phyloP scores from a whole-genome alignment of 192 early-diverging fungal species.

The Entophlyctis helioformis region DNA sequence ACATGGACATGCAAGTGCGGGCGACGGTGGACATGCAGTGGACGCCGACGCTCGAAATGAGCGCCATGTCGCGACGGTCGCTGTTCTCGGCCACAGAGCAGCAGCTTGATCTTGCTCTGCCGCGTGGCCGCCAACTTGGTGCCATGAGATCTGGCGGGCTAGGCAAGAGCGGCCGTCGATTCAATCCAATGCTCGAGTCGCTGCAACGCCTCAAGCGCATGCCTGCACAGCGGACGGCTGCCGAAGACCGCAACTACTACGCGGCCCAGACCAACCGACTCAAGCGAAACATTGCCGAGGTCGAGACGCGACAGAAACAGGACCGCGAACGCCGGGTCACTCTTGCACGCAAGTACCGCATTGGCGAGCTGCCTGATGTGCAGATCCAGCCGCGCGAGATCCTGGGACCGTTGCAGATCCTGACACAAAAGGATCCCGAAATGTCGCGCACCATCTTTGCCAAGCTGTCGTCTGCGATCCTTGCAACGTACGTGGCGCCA shows the following conservation, averaged over 20 bases:
- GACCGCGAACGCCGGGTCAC: slow-evolving; percentile 38
- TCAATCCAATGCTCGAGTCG: background rate
- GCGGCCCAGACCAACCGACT: slow-evolving; percentile 27
- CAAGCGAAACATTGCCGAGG: slow-evolving; percentile 13
- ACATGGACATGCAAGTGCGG: too few relatives aligned
- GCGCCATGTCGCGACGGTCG: too few relatives aligned
- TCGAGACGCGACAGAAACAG: slow-evolving; percentile 24
- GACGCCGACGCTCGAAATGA: slow-evolving; percentile 22
- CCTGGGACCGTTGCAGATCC: slow-evolving; percentile 47
- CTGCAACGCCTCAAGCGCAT: background rate
- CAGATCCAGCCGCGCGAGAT: slow-evolving; percentile 55
- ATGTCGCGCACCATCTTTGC: slow-evolving; percentile 29
- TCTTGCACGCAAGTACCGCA: slow-evolving; percentile 48
- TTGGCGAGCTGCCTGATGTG: slow-evolving; percentile 71
- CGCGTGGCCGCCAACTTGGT: too few relatives aligned
- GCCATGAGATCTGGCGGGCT: too few relatives aligned
- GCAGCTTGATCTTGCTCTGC: too few relatives aligned
- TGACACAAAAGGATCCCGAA: slow-evolving; percentile 47
- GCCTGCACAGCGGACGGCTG: background rate
- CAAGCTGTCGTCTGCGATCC: too few relatives aligned
- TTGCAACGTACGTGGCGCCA: too few relatives aligned
- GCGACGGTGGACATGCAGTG: slow-evolving; percentile 25
- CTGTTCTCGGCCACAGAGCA: too few relatives aligned
- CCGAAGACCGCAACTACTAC: slow-evolving; percentile 19
- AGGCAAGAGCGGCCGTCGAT: too few relatives aligned